Conservation (phyloP, 2,329 filamentous ascomycete species). For the Ophidiomyces ophidiicola region DNA sequence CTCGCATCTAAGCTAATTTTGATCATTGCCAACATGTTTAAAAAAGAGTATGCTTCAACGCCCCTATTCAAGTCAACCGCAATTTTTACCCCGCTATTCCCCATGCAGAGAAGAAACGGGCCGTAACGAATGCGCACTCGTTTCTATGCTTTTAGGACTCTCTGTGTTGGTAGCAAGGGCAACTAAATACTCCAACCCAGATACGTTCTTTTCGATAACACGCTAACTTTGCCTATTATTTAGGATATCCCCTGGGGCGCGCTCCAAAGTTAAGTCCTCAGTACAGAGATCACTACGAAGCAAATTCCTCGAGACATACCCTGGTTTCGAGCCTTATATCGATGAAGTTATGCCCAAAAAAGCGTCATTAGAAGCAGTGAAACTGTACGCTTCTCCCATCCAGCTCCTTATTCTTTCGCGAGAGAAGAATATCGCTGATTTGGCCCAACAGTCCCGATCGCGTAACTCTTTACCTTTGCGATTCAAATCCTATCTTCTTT, state of each 20-base stretch:
- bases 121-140: no score
- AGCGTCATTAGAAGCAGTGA: slow-evolving; percentile 75
- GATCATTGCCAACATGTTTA: slow-evolving; percentile 56
- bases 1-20: not conserved
- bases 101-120: not conserved
- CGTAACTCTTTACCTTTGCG: slow-evolving; percentile 75
- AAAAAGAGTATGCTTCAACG: slow-evolving; percentile 62
- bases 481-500: slow-evolving; percentile 72
- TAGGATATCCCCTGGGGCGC: slow-evolving; percentile 15
- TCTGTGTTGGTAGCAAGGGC: no score
- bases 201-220: no score
- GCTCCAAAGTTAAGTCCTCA: slow-evolving; percentile 91
- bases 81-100: slow-evolving; percentile 4
- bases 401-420: not conserved
- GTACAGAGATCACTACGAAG: slow-evolving; percentile 76
- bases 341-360: slow-evolving; percentile 96
- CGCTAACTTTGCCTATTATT: not conserved
- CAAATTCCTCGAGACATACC: slow-evolving; percentile 73
- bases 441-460: slow-evolving; percentile 55
- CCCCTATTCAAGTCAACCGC: not conserved
- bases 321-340: slow-evolving; percentile 72
- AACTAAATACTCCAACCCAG: no score
- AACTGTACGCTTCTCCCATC: slow-evolving; percentile 45
- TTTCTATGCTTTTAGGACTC: no score
- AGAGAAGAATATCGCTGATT: no score